Conservation (phyloP, 2,329 filamentous ascomycete genomes). For the Nemania abortiva region DNA sequence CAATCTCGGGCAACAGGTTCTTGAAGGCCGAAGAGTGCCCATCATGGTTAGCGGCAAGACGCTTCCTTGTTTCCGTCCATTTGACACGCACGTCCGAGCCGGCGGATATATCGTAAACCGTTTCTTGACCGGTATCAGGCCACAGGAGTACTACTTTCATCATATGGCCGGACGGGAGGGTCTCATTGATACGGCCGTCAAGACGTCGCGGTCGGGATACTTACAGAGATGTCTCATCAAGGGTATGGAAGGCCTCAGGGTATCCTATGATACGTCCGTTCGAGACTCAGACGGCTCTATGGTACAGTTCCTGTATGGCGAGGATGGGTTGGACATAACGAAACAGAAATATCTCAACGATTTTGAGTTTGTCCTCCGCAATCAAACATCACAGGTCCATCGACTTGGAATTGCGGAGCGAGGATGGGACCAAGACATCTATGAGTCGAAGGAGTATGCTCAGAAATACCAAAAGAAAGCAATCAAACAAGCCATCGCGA, state of each 20-base stretch:
- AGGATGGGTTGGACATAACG: slow-evolving; percentile 93
- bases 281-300: slow-evolving; percentile 93
- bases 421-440: slow-evolving; percentile 57
- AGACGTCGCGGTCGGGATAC: slow-evolving; percentile 96
- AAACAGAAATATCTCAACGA: slow-evolving; percentile 93
- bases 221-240: slow-evolving; percentile 97
- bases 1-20: slow-evolving; percentile 94
- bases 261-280: slow-evolving; percentile 94
- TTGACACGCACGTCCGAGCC: slow-evolving; percentile 87
- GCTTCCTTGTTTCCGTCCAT: slow-evolving; percentile 91
- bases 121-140: slow-evolving; percentile 97
- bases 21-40: slow-evolving; percentile 94
- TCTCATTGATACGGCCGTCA: slow-evolving; percentile 98
- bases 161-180: slow-evolving; percentile 99
- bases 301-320: slow-evolving; percentile 95
- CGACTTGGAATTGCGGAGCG: slow-evolving; percentile 75
- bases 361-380: slow-evolving; percentile 90
- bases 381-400: slow-evolving; percentile 82
- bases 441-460: slow-evolving; percentile 68
- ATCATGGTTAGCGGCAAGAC: slow-evolving; percentile 99
- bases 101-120: slow-evolving; percentile 95
- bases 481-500: slow-evolving; percentile 75
- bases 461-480: slow-evolving; percentile 86
- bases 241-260: slow-evolving; percentile 94
- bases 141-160: slow-evolving; percentile 99